Conservation (phyloP, 176 grass and related monocot species). For the Olyra latifolia region DNA sequence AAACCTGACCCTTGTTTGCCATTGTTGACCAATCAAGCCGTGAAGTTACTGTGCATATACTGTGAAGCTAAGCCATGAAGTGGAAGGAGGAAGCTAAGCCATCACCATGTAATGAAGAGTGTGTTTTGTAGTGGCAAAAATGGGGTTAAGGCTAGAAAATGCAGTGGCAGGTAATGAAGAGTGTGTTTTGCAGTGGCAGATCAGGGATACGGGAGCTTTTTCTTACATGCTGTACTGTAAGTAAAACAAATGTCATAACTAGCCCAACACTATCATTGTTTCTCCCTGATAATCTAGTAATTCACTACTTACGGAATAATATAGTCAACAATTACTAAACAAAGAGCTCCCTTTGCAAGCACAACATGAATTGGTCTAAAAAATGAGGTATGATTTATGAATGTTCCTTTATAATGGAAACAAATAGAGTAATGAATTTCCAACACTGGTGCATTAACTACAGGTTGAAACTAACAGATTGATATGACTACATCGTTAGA, state of each 20-base stretch:
- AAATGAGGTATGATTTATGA: slow-evolving; percentile 15
- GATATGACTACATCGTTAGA: not conserved
- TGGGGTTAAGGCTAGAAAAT: too few relatives aligned
- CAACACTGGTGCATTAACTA: not conserved
- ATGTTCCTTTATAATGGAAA: slow-evolving; percentile 8
- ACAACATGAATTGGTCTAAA: slow-evolving; percentile 1
- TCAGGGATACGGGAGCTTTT: too few relatives aligned
- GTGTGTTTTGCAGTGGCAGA: too few relatives aligned
- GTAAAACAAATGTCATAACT: not conserved
- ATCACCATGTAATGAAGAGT: too few relatives aligned
- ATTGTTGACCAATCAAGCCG: too few relatives aligned
- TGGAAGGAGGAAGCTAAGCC: too few relatives aligned
- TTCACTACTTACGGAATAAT: not conserved
- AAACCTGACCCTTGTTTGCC: too few relatives aligned
- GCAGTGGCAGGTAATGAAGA: too few relatives aligned
- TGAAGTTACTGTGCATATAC: too few relatives aligned
- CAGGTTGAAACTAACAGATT: not conserved
- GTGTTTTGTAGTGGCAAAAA: too few relatives aligned
- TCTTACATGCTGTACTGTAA: not conserved
- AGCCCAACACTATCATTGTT: not conserved
- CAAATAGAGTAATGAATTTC: not conserved
- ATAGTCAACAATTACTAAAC: not conserved
- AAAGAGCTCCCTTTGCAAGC: slow-evolving; percentile 9
- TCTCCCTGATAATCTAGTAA: not conserved
- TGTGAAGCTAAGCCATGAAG: too few relatives aligned